Percentiles rank a stretch among this genome's conserved stretches.
phyloP scores from a whole-genome alignment of 2,329 filamentous ascomycete genomes.

The Neofusicoccum cordaticola region DNA sequence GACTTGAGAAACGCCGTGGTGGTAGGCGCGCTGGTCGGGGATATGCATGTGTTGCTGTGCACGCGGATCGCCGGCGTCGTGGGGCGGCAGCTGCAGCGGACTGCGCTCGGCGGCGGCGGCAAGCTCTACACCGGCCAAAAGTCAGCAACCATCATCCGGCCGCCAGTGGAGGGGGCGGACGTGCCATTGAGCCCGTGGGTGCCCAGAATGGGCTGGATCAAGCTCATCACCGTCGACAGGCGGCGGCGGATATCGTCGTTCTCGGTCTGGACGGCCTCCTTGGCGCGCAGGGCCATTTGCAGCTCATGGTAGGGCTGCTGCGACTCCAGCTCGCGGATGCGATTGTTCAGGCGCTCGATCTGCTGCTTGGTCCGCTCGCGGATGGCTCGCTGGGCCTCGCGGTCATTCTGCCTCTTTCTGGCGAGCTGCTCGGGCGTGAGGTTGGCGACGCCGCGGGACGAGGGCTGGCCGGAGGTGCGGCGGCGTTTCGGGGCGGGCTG shows the following conservation, averaged over 20 bases:
- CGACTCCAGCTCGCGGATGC: constrained; percentile 71
- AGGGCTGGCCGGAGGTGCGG: constrained; percentile 34
- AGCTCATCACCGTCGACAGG: constrained; percentile 62
- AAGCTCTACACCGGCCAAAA: constrained; percentile 36
- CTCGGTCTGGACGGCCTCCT: constrained; percentile 73
- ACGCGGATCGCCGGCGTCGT: constrained; percentile 22
- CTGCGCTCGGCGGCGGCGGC: constrained; percentile 47
- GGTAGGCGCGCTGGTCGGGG: constrained; percentile 16
- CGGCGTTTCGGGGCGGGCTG: constrained; percentile 29
- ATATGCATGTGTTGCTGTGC: constrained; percentile 16
- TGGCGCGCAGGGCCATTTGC: constrained; percentile 70
- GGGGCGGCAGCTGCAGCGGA: constrained; percentile 36
- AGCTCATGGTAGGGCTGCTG: constrained; percentile 83
- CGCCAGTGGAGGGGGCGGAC: constrained; percentile 10
- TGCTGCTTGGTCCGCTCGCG: constrained; percentile 77
- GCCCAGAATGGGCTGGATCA: constrained; percentile 59
- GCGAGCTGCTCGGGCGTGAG: constrained; percentile 84
- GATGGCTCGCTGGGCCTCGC: constrained; percentile 82
- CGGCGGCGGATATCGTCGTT: constrained; percentile 74
- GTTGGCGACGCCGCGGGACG: constrained; percentile 75
- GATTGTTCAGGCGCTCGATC: constrained; percentile 70
- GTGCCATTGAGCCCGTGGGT: constrained; percentile 43
- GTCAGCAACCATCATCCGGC: background rate
- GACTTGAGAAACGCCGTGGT: constrained; percentile 22
- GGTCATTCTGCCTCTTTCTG: constrained; percentile 87